A percentile compares a stretch with the other conserved stretches of the same genome.
Conservation (phyloP, 192 early-diverging fungal genomes). For the Coemansia sp. region DNA sequence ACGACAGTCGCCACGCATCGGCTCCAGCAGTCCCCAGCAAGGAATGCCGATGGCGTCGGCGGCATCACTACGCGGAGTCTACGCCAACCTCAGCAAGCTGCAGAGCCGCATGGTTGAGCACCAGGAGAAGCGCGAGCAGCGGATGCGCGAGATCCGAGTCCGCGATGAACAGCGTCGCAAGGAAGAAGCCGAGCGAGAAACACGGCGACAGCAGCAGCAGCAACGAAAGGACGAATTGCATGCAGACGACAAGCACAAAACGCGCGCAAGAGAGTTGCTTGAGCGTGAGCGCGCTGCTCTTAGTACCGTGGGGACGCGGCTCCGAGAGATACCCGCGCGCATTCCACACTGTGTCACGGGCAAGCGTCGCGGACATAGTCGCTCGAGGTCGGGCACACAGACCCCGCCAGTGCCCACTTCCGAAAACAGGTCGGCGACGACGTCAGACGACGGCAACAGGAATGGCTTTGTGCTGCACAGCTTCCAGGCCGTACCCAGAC, state of each 20-base stretch:
- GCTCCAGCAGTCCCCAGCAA: not conserved
- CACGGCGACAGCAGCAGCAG: constrained; percentile 1
- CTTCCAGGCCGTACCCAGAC: constrained; percentile 36
- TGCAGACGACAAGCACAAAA: not conserved
- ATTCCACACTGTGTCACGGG: constrained; percentile 18
- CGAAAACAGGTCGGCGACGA: not conserved
- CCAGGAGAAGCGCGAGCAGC: constrained; percentile 44
- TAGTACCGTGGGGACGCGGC: constrained; percentile 19
- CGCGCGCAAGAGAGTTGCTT: not conserved
- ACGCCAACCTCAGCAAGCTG: constrained; percentile 50
- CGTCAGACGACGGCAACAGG: not conserved
- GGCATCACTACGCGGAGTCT: constrained; percentile 46
- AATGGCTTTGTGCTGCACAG: constrained; percentile 41
- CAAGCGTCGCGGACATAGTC: constrained; percentile 13
- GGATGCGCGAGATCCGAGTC: constrained; percentile 30
- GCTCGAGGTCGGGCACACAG: constrained; percentile 14
- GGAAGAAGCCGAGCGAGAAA: constrained; percentile 26
- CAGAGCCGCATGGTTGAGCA: constrained; percentile 55
- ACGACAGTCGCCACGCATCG: not conserved
- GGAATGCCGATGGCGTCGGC: constrained; percentile 12
- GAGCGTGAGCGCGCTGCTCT: constrained; percentile 8
- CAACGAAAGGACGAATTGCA: constrained; percentile 6
- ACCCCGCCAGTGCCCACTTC: not conserved
- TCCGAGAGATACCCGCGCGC: constrained; percentile 27
- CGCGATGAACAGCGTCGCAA: constrained; percentile 13